Evolutionary conservation across 176 grass and related monocot species (phyloP).

Genomic region (maize (Zea mays)): DNA sequence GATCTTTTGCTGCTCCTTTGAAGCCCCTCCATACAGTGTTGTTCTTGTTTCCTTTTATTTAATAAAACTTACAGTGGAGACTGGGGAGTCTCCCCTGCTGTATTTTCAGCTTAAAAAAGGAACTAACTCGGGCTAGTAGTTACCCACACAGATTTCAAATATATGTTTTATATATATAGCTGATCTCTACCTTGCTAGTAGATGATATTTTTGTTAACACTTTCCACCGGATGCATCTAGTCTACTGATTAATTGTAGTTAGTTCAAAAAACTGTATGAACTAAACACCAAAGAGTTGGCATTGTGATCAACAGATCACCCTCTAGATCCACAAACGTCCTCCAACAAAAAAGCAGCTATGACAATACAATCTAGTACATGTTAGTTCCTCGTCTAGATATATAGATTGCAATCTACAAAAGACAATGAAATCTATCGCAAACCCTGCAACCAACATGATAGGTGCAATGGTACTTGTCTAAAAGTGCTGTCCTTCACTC

Average conservation of each 20-base stretch:
- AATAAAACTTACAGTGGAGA: too few relatives aligned
- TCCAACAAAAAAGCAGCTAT: background rate
- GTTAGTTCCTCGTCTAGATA: slow-evolving; percentile 20
- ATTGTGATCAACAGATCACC: background rate
- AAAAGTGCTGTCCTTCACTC: slow-evolving; percentile 18
- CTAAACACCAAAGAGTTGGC: background rate
- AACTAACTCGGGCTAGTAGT: background rate
- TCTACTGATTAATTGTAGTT: background rate
- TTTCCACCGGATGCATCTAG: background rate
- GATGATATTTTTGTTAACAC: background rate
- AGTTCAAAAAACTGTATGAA: background rate
- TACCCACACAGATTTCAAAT: background rate
- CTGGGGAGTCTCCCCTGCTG: too few relatives aligned
- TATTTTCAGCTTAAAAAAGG: too few relatives aligned
- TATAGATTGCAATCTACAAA: background rate
- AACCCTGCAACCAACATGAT: slow-evolving; percentile 8
- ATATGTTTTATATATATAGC: background rate
- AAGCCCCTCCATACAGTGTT: too few relatives aligned
- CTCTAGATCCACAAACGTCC: background rate
- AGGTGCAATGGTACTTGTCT: slow-evolving; percentile 13
- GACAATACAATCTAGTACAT: slow-evolving; percentile 19
- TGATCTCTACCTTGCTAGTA: background rate
- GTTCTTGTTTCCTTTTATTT: too few relatives aligned
- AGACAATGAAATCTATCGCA: slow-evolving; percentile 6
- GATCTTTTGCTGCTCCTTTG: too few relatives aligned